Conservation (phyloP, 139 green algal genomes). For the Monoraphidium neglectum region DNA sequence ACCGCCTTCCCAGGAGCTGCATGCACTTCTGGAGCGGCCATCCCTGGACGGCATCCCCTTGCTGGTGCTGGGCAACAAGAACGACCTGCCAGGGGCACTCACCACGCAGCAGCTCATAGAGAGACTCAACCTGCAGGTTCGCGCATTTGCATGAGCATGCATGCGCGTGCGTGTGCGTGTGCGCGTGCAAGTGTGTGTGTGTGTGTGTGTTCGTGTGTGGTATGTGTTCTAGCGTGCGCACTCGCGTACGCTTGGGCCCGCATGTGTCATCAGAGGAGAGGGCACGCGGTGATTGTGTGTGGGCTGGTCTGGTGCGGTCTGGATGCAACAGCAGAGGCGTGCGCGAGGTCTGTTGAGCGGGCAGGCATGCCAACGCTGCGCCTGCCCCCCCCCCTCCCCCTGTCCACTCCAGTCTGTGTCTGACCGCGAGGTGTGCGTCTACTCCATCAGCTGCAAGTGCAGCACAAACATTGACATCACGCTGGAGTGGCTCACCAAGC, state of each 20-base stretch:
- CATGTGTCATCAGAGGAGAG: no score
- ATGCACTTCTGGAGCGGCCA: conserved; percentile 71
- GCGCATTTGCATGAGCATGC: no score
- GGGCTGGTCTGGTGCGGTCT: background rate
- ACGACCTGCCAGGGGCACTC: conserved; percentile 88
- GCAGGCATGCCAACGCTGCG: background rate
- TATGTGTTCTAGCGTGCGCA: no score
- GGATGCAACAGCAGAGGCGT: background rate
- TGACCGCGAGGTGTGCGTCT: conserved; percentile 90
- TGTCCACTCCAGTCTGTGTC: conserved; percentile 43
- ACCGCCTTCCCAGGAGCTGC: conserved; percentile 60
- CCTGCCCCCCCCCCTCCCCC: no score
- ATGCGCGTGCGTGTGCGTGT: no score
- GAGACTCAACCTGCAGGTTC: conserved; percentile 80
- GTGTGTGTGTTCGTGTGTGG: no score
- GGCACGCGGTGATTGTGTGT: no score
- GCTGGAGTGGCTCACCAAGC: conserved; percentile 92
- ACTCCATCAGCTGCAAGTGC: conserved; percentile 95
- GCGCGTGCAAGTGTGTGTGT: no score
- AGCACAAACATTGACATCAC: conserved; percentile 94
- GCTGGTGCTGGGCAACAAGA: conserved; percentile 99
- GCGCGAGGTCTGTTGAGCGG: no score
- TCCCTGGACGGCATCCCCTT: conserved; percentile 85
- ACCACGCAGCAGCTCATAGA: conserved; percentile 75
- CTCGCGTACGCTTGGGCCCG: no score